phyloP scores from a whole-genome alignment of 2,329 filamentous ascomycete genomes.

The Periconia sp. region DNA sequence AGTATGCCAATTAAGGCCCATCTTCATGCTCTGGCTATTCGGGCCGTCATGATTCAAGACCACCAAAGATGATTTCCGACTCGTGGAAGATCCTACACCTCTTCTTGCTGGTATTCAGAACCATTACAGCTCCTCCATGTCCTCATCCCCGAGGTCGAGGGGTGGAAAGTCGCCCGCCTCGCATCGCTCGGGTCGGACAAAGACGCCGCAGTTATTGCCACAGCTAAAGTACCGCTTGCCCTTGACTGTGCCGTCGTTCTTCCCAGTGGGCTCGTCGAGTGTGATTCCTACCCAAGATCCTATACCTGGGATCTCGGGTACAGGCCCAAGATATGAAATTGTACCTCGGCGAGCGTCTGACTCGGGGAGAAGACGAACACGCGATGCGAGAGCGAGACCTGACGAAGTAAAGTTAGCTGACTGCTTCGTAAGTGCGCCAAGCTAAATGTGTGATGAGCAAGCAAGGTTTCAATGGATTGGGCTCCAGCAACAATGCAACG shows the following conservation, averaged over 20 bases:
- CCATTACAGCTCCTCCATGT: slow-evolving; percentile 66
- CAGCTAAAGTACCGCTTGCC: slow-evolving; percentile 74
- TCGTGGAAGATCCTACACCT: too few relatives aligned
- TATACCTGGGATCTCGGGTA: slow-evolving; percentile 73
- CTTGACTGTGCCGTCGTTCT: slow-evolving; percentile 78
- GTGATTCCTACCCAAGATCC: slow-evolving; percentile 72
- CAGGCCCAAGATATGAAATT: slow-evolving; percentile 74
- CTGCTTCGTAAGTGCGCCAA: background rate
- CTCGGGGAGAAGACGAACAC: slow-evolving; percentile 56
- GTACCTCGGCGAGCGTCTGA: slow-evolving; percentile 73
- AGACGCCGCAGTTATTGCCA: slow-evolving; percentile 73
- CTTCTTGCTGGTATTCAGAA: too few relatives aligned
- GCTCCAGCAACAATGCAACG: background rate
- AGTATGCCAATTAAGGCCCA: too few relatives aligned
- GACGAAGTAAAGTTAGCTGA: slow-evolving; percentile 5
- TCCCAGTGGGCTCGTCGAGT: slow-evolving; percentile 80
- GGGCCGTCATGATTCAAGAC: too few relatives aligned
- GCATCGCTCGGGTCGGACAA: slow-evolving; percentile 78
- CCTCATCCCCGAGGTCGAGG: slow-evolving; percentile 59
- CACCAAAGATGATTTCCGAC: too few relatives aligned
- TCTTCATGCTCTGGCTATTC: too few relatives aligned
- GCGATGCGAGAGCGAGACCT: slow-evolving; percentile 35
- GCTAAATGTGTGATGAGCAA: background rate
- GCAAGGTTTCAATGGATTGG: background rate
- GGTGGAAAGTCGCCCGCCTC: slow-evolving; percentile 76